Evolutionary conservation across 2,329 filamentous ascomycete genomes (phyloP).

Genomic region (Cladosporium oxysporum): DNA sequence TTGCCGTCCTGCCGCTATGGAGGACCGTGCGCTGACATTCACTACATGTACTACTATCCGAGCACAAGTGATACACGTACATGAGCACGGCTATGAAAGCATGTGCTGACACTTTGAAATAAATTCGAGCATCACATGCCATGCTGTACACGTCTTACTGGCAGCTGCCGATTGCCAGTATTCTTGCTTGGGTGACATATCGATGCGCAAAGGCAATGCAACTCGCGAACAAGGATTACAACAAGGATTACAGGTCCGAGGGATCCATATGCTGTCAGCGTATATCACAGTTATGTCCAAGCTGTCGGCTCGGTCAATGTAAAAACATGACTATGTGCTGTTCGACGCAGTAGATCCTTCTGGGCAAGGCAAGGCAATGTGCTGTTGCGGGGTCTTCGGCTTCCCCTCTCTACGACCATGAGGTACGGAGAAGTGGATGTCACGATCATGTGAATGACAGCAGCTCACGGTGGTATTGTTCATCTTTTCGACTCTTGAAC

Average conservation of each 20-base stretch:
- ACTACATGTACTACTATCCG: neutral
- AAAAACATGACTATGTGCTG: neutral
- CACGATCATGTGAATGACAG: conserved; percentile 2
- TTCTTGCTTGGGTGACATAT: neutral
- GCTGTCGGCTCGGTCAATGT: neutral
- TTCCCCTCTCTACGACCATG: neutral
- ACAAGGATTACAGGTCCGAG: neutral
- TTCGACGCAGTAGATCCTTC: neutral
- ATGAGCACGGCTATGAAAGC: neutral
- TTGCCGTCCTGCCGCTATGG: neutral
- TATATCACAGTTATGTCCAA: neutral
- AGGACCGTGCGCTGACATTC: neutral
- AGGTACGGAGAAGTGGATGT: conserved; percentile 1
- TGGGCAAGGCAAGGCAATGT: neutral
- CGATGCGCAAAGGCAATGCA: neutral
- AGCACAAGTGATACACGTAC: neutral
- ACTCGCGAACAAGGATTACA: neutral
- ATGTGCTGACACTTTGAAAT: neutral
- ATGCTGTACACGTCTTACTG: neutral
- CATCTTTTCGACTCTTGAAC: neutral
- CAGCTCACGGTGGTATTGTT: neutral
- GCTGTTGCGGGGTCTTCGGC: conserved; percentile 15
- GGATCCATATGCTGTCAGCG: neutral
- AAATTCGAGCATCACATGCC: neutral
- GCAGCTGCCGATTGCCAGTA: neutral